phyloP scores from a whole-genome alignment of 2,329 filamentous ascomycete genomes.

The Xylariales sp. region DNA sequence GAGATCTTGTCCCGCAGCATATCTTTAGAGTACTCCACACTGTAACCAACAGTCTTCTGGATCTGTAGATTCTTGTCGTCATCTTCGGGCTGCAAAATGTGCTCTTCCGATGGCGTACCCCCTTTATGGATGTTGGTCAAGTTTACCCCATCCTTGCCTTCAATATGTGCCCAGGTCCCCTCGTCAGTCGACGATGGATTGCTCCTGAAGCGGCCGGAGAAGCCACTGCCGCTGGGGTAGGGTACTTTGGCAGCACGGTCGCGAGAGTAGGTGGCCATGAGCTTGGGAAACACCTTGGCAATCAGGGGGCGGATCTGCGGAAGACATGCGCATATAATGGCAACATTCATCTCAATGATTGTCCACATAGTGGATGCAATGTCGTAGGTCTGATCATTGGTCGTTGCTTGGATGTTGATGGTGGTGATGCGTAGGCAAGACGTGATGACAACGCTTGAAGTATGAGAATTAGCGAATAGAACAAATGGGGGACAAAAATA shows the following conservation, averaged over 20 bases:
- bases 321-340: slow-evolving; percentile 30
- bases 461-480: too few species aligned
- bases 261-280: slow-evolving; percentile 16
- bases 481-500: background rate
- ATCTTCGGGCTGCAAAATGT: slow-evolving; percentile 13
- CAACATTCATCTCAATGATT: slow-evolving; percentile 32
- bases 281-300: slow-evolving; percentile 20
- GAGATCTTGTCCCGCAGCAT: too few species aligned
- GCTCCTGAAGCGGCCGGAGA: slow-evolving; percentile 8
- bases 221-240: slow-evolving; percentile 8
- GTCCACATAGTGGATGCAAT: slow-evolving; percentile 30
- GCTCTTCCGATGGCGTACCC: slow-evolving; percentile 12
- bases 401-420: slow-evolving; percentile 25
- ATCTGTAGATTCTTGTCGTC: slow-evolving; percentile 15
- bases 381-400: slow-evolving; percentile 23
- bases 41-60: slow-evolving; percentile 24
- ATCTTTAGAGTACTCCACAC: slow-evolving; percentile 20
- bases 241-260: slow-evolving; percentile 8
- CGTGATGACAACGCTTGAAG: slow-evolving; percentile 22
- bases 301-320: slow-evolving; percentile 25
- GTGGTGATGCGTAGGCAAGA: slow-evolving; percentile 34
- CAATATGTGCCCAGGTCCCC: slow-evolving; percentile 13
- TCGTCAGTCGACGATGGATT: slow-evolving; percentile 12
- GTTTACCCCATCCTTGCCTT: slow-evolving; percentile 11
- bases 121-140: slow-evolving; percentile 13